Conservation (phyloP, 2,329 filamentous ascomycete species). For the Venturia effusa region DNA sequence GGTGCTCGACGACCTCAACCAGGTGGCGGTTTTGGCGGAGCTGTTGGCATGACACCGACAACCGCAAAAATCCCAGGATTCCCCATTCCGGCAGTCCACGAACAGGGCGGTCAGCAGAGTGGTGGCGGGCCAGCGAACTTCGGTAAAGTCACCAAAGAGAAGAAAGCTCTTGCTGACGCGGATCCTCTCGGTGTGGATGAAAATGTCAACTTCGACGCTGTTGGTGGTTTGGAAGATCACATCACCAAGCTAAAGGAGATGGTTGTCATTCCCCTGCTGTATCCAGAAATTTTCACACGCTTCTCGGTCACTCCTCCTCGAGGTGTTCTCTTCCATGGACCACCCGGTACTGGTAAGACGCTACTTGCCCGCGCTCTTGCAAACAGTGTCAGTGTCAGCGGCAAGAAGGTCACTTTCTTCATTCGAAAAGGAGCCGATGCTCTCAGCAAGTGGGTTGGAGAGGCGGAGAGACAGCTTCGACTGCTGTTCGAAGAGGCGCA, state of each 20-base stretch:
- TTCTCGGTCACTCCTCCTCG: constrained; percentile 91
- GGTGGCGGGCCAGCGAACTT: constrained; percentile 61
- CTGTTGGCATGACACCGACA: constrained; percentile 54
- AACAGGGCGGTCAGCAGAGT: constrained; percentile 33
- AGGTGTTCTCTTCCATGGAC: constrained; percentile 92
- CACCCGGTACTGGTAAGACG: constrained; percentile 95
- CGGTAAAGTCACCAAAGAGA: constrained; percentile 77
- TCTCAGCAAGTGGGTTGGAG: constrained; percentile 96
- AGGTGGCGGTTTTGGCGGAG: constrained; percentile 50
- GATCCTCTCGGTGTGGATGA: constrained; percentile 90
- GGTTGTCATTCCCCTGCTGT: constrained; percentile 87
- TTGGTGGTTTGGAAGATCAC: constrained; percentile 84
- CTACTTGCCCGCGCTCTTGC: constrained; percentile 88
- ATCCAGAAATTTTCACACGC: constrained; percentile 83
- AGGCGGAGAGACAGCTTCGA: constrained; percentile 89
- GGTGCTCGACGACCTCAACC: constrained; percentile 28
- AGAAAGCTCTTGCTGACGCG: constrained; percentile 81
- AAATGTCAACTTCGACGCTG: constrained; percentile 86
- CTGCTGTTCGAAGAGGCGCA: constrained; percentile 91
- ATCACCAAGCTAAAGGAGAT: constrained; percentile 98
- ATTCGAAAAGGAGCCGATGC: constrained; percentile 99
- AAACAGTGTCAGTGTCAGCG: constrained; percentile 78
- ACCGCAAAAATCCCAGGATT: constrained; percentile 37
- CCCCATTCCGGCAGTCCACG: constrained; percentile 30
- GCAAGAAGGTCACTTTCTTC: constrained; percentile 94